Base-by-base conservation (phyloP, 352 stramenopile species). In the Pythium aristosporum region DNA sequence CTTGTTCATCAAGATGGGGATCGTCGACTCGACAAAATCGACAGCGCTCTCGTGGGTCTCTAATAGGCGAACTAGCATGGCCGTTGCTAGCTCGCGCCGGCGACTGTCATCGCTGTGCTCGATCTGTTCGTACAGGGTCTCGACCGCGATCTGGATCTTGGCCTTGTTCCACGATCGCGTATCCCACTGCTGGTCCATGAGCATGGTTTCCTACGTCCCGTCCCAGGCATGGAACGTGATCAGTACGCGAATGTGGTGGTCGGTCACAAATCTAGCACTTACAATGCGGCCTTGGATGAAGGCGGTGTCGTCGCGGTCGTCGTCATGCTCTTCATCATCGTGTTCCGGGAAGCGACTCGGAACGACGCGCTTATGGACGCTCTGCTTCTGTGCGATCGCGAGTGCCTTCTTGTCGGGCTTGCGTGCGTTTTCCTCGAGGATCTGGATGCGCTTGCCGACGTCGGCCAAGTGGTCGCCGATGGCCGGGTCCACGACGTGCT, bases 131-230 rank as follows among this genome's bases (percentile, higher is more conserved):
- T 90, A 94, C 56, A 94, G 61, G 47, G 77, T 84, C 28, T 91
- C 73, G 20, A 92, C 72, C 0, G 80, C 85, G 9, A 76, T 68
- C 28, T 80, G 69, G 20, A 94, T 68, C 49, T 91, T 92, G 18
- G 68, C 65, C 1, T 37, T 54, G 37, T 88, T 92, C 82, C 82
- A 94, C 18, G 61, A 65, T 10, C 76, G 77, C 0, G 82, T 92
- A 63, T 92, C 82, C 82, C 85, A 94, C 78, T 94, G 82, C 54
- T 92, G 78, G 23, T 89, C 83, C 76, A 92, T 79, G 5, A 90
- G 67, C 77, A 94, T 90, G 10, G 64, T 82, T 44, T 84, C 74
- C 85, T 94, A 58, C 34, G 62, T 25, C 3, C 11, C 34, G 21
- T 20, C 10, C 2, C 10, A 21, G 12, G 30, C n/a, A 43, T 20